Base-by-base conservation (phyloP, 495 filamentous ascomycete genomes). In the Evernia prunastri region DNA sequence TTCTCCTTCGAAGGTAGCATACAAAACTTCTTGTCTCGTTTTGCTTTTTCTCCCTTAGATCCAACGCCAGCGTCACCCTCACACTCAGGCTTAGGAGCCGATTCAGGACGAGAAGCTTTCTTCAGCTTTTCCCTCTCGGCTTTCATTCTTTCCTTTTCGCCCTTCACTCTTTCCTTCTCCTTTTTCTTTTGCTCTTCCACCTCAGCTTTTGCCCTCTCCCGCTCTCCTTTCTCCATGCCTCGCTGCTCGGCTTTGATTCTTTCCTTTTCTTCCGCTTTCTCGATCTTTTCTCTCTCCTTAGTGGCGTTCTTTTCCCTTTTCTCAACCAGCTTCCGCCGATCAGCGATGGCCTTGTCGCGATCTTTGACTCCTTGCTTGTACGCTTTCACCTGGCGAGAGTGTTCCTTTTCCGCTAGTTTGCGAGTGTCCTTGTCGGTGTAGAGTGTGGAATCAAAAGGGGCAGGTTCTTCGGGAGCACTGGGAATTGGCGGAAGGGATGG, bases 1-100 rank as follows among this genome's bases (percentile, higher is more conserved):
- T 81, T 80, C 37, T 78, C 73, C 39, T 76, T 73, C 11, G 74
- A 67, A 0, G 92, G 90, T 0, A 92, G 72, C 65, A 87, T 83
- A 73, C 91, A 94, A 74, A 96, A 96, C 63, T 87, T 92, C 56
- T 84, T 84, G 63, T 86, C 79, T 66, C 82, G 59, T 74, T 75
- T 47, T 73, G 79, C 67, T 82, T 80, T 63, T 57, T 77, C 56
- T 33, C 64, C 63, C 33, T 33, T 61, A 8, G 65, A 45, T 10
- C 36, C n/a, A 36, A 45, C 25, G 12, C 33, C 62, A 47, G 63
- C 49, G 25, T 64, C 27, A 27, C 47, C 20, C 17, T 59, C 13
- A 29, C 15, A 20, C 23, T 43, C 51, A 3, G 51, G 23, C 33
- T 27, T 25, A 17, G 62, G 56, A 8, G 62, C 25, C 35, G 45